phyloP scores from a whole-genome alignment of 805 yeast species.

The Saccharomycopsis microspora region DNA sequence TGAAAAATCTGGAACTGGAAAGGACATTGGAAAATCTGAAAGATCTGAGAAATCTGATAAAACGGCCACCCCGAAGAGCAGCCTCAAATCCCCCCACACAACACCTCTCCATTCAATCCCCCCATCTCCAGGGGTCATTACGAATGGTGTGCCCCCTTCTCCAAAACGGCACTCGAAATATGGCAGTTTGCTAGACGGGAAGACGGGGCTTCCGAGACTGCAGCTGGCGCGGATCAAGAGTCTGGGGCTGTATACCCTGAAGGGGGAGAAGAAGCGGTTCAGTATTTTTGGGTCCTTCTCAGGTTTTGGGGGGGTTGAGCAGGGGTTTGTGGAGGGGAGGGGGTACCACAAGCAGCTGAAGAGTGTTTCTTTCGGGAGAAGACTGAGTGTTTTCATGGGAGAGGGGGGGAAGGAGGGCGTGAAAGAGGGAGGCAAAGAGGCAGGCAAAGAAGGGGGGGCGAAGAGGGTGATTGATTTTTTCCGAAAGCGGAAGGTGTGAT shows the following conservation, averaged over 20 bases:
- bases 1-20: too few species aligned
- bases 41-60: too few species aligned
- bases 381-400: constrained; percentile 4
- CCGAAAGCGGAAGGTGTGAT: too few species aligned
- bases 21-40: too few species aligned
- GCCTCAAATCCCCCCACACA: too few species aligned
- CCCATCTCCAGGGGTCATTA: constrained; percentile 9
- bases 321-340: not conserved
- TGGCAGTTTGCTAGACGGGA: constrained; percentile 5
- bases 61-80: too few species aligned
- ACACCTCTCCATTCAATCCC: too few species aligned
- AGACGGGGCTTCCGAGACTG: constrained; percentile 7
- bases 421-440: too few species aligned
- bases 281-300: constrained; percentile 29
- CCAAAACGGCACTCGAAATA: constrained; percentile 7
- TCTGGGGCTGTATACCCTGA: constrained; percentile 4
- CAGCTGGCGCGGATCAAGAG: constrained; percentile 8
- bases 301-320: constrained; percentile 5
- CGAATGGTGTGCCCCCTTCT: constrained; percentile 15
- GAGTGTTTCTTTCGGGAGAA: constrained; percentile 10
- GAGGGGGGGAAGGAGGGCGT: too few species aligned
- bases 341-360: constrained; percentile 9
- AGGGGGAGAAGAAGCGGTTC: constrained; percentile 25
- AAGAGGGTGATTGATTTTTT: too few species aligned
- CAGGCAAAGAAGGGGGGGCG: too few species aligned